A percentile compares a stretch with the other conserved stretches of the same genome.
Conservation (phyloP, 257 asterid species). For the Salvia rosmarinus region DNA sequence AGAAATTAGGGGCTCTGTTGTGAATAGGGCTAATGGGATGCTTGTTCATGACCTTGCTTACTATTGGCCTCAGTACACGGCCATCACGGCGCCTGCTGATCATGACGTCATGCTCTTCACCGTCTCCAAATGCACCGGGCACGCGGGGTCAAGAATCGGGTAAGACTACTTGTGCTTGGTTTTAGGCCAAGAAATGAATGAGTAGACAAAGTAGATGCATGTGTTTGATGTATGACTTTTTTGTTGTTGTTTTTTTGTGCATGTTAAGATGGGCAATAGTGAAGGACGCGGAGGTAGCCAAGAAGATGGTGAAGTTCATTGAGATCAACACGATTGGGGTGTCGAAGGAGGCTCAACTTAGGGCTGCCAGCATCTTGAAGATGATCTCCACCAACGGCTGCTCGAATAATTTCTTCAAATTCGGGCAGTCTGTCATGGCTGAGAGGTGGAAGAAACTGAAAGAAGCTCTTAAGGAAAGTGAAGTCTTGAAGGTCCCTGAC, state of each 20-base stretch:
- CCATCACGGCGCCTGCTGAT: conserved; percentile 59
- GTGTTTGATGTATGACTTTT: too few relatives aligned
- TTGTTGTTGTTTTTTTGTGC: background rate
- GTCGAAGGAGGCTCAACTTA: conserved; percentile 73
- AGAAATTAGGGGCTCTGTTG: conserved; percentile 43
- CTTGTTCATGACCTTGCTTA: conserved; percentile 75
- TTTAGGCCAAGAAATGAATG: too few relatives aligned
- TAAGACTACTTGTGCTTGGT: too few relatives aligned
- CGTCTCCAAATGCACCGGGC: conserved; percentile 76
- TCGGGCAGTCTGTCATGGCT: conserved; percentile 42
- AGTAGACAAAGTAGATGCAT: too few relatives aligned
- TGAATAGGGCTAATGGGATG: conserved; percentile 50
- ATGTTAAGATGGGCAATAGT: conserved; percentile 74
- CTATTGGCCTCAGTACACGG: conserved; percentile 85
- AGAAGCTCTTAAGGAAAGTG: conserved; percentile 28
- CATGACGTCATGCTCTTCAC: conserved; percentile 77
- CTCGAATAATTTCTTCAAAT: conserved; percentile 52
- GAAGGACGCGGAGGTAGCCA: conserved; percentile 58
- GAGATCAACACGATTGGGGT: conserved; percentile 72
- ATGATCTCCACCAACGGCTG: conserved; percentile 49
- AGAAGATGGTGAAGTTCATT: conserved; percentile 63
- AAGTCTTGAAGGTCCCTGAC: conserved; percentile 41
- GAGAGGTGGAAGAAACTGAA: conserved; percentile 62
- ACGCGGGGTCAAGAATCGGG: conserved; percentile 84
- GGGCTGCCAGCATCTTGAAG: conserved; percentile 60